These are phyloP conservation scores for Neurospora sp. DNA, from an alignment of 495 filamentous ascomycete genomes.

Conservation along the genomic window DNA sequence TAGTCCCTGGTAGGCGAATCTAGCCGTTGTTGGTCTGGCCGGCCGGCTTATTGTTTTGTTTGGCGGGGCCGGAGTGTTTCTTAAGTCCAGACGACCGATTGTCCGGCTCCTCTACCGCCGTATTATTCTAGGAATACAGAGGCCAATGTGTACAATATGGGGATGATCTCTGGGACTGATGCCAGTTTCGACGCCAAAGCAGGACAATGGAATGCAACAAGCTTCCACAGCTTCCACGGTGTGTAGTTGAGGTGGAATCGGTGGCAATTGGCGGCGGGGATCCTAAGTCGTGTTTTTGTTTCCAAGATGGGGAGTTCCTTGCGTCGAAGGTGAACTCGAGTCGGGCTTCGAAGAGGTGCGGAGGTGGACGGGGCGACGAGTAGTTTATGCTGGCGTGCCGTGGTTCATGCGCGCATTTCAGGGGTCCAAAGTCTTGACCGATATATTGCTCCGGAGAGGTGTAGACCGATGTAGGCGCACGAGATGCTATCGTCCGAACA, in stretches of 20 bases:
- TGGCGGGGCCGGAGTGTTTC: slow-evolving; percentile 2
- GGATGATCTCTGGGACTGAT: background rate
- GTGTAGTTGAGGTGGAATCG: background rate
- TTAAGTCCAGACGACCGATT: background rate
- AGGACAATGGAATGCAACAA: background rate
- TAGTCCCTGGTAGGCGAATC: background rate
- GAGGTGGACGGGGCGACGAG: background rate
- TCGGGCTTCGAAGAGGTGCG: background rate
- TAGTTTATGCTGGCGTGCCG: background rate
- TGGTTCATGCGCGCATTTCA: background rate
- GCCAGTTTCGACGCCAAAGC: background rate
- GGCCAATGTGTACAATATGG: background rate
- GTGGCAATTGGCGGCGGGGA: background rate
- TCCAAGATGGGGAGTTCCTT: background rate
- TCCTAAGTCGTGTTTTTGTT: background rate
- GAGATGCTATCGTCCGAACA: background rate
- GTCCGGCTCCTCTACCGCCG: background rate
- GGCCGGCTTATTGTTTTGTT: background rate
- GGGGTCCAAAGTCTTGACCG: background rate
- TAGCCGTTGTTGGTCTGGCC: slow-evolving; percentile 1
- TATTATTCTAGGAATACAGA: background rate
- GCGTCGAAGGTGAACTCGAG: background rate
- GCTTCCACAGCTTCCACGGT: background rate
- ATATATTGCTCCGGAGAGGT: background rate
- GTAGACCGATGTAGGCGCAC: background rate